phyloP scores from a whole-genome alignment of 805 yeast species.

The Metschnikowia kofuensis region DNA sequence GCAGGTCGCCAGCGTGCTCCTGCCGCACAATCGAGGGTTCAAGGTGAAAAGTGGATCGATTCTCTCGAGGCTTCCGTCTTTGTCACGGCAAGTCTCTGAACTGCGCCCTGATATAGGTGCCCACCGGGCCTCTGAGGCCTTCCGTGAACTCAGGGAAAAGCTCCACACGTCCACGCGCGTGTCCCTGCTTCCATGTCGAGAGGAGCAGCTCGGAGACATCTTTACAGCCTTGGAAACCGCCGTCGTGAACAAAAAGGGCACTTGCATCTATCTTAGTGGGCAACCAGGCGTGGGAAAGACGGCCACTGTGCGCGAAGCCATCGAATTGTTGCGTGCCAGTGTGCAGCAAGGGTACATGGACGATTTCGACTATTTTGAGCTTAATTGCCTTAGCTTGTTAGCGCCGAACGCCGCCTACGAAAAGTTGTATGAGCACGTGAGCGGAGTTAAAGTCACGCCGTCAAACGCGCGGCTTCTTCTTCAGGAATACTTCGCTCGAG shows the following conservation, averaged over 20 bases:
- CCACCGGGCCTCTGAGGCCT: conserved; percentile 25
- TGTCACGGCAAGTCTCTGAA: conserved; percentile 13
- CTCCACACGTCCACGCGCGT: conserved; percentile 45
- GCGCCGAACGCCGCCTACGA: conserved; percentile 83
- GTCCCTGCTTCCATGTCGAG: conserved; percentile 77
- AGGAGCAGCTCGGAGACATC: conserved; percentile 70
- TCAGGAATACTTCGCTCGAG: conserved; percentile 60
- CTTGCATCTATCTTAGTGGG: conserved; percentile 89
- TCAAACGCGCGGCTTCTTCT: conserved; percentile 63
- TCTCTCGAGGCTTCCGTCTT: conserved; percentile 20
- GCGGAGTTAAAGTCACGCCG: conserved; percentile 55
- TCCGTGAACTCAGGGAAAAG: conserved; percentile 38
- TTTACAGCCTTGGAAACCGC: conserved; percentile 70
- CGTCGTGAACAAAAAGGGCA: conserved; percentile 66
- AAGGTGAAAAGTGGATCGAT: conserved; percentile 23
- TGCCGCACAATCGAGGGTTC: conserved; percentile 24
- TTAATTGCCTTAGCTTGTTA: conserved; percentile 84
- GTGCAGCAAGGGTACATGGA: conserved; percentile 25
- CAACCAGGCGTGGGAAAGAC: conserved; percentile 99
- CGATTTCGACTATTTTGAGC: conserved; percentile 72
- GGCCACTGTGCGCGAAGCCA: conserved; percentile 84
- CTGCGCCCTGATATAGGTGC: background rate
- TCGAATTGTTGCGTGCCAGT: conserved; percentile 56
- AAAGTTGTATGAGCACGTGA: conserved; percentile 71
- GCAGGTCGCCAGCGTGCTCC: conserved; percentile 19